These are phyloP conservation scores for Suhomyces guaymorum DNA, from an alignment of 1,139 yeast genomes.

Conservation along the genomic window DNA sequence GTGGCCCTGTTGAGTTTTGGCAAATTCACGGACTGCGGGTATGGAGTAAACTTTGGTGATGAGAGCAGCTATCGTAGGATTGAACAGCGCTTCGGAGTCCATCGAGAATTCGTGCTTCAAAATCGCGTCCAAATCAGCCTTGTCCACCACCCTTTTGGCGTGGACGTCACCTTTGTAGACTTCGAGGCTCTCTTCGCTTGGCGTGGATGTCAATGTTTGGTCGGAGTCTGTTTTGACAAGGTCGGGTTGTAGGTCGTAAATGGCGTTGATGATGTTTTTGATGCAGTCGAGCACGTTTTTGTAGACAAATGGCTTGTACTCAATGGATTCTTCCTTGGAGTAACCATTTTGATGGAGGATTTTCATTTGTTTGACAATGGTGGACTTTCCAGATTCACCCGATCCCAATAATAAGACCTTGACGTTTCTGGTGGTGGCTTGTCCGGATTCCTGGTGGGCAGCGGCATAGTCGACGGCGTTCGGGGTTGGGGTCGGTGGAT, in stretches of 20 bases:
- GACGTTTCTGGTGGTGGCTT: conserved; percentile 38
- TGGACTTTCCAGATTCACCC: conserved; percentile 80
- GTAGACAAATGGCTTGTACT: conserved; percentile 69
- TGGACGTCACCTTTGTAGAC: conserved; percentile 15
- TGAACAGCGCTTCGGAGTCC: conserved; percentile 49
- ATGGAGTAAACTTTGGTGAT: conserved; percentile 54
- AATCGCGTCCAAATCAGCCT: conserved; percentile 49
- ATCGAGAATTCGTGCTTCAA: conserved; percentile 50
- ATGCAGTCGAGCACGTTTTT: conserved; percentile 69
- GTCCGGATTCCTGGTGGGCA: conserved; percentile 8
- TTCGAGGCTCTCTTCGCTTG: conserved; percentile 16
- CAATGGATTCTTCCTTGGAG: conserved; percentile 59
- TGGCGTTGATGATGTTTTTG: conserved; percentile 58
- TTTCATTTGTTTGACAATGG: conserved; percentile 73
- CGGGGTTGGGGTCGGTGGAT: conserved; percentile 7
- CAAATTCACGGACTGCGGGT: conserved; percentile 57
- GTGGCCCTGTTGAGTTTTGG: conserved; percentile 64
- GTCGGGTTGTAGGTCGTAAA: conserved; percentile 50
- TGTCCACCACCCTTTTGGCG: conserved; percentile 24
- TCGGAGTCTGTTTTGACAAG: conserved; percentile 38
- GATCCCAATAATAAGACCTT: conserved; percentile 71
- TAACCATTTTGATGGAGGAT: conserved; percentile 74
- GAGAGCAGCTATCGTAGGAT: conserved; percentile 44
- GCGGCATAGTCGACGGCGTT: conserved; percentile 13
- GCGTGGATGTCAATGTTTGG: conserved; percentile 8